phyloP scores from a whole-genome alignment of 768 basidiomycete species.

The Rhizopogon salebrosus region DNA sequence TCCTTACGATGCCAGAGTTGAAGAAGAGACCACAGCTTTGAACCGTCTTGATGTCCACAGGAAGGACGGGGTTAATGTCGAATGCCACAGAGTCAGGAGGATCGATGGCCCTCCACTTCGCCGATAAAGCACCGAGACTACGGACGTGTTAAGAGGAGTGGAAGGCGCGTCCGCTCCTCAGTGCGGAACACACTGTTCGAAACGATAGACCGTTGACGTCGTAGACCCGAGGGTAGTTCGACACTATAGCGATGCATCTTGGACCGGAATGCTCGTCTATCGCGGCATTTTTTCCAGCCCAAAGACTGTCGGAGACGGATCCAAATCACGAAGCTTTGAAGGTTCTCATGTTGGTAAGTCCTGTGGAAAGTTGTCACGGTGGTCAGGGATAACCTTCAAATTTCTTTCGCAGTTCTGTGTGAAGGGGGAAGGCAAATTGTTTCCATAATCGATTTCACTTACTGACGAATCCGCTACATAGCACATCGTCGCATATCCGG shows the following conservation, averaged over 20 bases:
- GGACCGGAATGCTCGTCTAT: conserved; percentile 38
- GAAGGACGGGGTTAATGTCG: too few species aligned
- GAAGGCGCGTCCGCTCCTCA: conserved; percentile 36
- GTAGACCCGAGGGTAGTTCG: not conserved
- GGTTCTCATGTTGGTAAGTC: conserved; percentile 12
- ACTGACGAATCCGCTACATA: too few species aligned
- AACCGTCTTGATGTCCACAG: too few species aligned
- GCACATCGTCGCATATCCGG: conserved; percentile 32
- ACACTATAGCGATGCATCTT: conserved; percentile 25
- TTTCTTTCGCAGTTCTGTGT: too few species aligned
- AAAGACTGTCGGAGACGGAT: conserved; percentile 15
- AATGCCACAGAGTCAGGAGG: conserved; percentile 5
- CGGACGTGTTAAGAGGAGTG: conserved; percentile 41
- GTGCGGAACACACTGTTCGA: conserved; percentile 22
- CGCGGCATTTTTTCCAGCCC: conserved; percentile 28
- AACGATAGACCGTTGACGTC: conserved; percentile 2
- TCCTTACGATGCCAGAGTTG: too few species aligned
- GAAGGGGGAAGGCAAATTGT: too few species aligned
- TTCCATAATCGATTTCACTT: too few species aligned
- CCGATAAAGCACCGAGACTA: conserved; percentile 27
- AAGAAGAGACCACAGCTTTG: too few species aligned
- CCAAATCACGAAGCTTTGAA: conserved; percentile 13
- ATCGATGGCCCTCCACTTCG: not conserved
- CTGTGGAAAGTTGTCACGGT: not conserved
- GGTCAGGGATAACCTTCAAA: conserved; percentile 3